Conservation (phyloP, 2,329 filamentous ascomycete genomes). For the Pseudocercospora pini-densiflorae region DNA sequence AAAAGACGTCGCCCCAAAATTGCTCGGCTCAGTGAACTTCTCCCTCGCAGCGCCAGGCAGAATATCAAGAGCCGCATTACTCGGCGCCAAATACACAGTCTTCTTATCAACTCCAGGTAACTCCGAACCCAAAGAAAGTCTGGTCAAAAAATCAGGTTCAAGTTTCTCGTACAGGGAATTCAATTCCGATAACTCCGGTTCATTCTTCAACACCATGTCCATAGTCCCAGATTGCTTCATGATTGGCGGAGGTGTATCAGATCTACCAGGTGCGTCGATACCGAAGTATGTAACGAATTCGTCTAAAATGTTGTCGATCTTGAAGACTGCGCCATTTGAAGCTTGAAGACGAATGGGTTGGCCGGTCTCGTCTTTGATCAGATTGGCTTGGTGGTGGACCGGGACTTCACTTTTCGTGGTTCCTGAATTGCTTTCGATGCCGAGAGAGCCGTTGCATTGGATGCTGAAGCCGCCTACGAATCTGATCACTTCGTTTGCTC, state of each 20-base stretch:
- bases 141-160: constrained; percentile 17
- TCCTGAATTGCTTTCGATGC: constrained; percentile 20
- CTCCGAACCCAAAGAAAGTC: constrained; percentile 9
- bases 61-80: constrained; percentile 20
- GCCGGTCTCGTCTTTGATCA: constrained; percentile 14
- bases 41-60: constrained; percentile 12
- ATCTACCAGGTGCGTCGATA: not conserved
- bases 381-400: constrained; percentile 4
- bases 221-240: constrained; percentile 18
- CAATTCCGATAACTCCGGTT: constrained; percentile 15
- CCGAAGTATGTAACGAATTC: constrained; percentile 23
- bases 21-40: constrained; percentile 15
- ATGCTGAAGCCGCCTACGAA: constrained; percentile 21
- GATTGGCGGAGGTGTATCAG: not conserved
- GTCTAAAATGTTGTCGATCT: constrained; percentile 21
- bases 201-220: constrained; percentile 9
- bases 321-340: constrained; percentile 23
- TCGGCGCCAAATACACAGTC: constrained; percentile 23
- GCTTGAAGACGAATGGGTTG: constrained; percentile 7
- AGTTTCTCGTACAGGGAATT: not conserved
- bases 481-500: not conserved
- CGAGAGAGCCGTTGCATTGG: constrained; percentile 10
- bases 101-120: not conserved
- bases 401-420: constrained; percentile 1
- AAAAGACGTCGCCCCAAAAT: constrained; percentile 13